Percentiles rank a stretch among this genome's conserved stretches.
phyloP scores from a whole-genome alignment of 164 flowering plant species.

The Cinnamomum chago region DNA sequence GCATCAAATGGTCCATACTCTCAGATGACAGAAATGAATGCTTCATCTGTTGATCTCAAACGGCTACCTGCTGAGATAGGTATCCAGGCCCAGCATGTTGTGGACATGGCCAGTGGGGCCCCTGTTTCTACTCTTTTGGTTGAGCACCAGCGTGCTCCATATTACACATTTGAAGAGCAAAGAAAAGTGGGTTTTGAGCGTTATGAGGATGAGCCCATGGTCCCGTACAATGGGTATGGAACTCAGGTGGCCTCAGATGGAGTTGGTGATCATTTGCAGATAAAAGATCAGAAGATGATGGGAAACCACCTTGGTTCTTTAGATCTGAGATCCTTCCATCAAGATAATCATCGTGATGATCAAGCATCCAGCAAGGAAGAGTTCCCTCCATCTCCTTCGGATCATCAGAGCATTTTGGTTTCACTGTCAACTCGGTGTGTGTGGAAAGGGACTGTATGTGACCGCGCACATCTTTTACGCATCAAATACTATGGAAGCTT shows the following conservation, averaged over 20 bases:
- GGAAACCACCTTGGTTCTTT: constrained; percentile 22
- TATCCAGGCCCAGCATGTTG: neutral
- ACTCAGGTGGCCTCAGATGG: constrained; percentile 19
- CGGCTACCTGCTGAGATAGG: constrained; percentile 5
- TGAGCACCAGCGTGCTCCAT: constrained; percentile 18
- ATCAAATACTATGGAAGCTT: constrained; percentile 94
- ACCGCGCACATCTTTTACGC: constrained; percentile 82
- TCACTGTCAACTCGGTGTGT: constrained; percentile 88
- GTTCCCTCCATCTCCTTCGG: constrained; percentile 88
- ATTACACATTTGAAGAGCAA: constrained; percentile 20
- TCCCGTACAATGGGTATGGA: constrained; percentile 13
- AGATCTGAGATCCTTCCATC: constrained; percentile 34
- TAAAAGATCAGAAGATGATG: constrained; percentile 12
- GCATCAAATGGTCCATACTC: constrained; percentile 22
- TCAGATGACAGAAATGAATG: constrained; percentile 12
- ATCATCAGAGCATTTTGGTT: constrained; percentile 94
- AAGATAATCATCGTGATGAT: constrained; percentile 36
- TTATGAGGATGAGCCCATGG: constrained; percentile 13
- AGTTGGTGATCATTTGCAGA: constrained; percentile 13
- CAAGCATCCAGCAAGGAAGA: constrained; percentile 55
- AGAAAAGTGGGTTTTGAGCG: constrained; percentile 12
- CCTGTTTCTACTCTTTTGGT: constrained; percentile 15
- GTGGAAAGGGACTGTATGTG: constrained; percentile 98
- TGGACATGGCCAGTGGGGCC: neutral
- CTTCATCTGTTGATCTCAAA: constrained; percentile 6